Conservation (phyloP, 768 basidiomycete species). For the Leccinum longicurvipes region DNA sequence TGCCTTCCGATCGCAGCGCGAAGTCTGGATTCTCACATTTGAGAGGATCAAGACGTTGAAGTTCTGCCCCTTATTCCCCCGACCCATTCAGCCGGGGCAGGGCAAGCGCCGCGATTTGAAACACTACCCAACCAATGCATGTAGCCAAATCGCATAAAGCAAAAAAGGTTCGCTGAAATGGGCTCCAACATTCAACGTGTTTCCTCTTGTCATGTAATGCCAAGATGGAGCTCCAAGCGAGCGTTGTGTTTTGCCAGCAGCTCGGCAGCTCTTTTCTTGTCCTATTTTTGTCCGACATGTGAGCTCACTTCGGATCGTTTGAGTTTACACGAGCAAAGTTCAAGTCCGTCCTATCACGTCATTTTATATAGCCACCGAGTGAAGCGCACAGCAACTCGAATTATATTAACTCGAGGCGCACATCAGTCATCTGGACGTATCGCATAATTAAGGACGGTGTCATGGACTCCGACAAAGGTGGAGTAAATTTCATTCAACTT, state of each 20-base stretch:
- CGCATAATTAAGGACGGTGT: conserved; percentile 16
- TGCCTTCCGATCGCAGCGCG: conserved; percentile 1
- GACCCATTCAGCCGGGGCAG: not conserved
- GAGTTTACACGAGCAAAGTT: conserved; percentile 19
- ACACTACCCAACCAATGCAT: not conserved
- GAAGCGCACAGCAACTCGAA: conserved; percentile 13
- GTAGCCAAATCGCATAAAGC: not conserved
- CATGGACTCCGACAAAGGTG: conserved; percentile 14
- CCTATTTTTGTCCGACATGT: not conserved
- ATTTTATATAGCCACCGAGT: conserved; percentile 20
- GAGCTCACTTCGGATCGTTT: conserved; percentile 15
- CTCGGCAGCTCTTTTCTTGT: conserved; percentile 12
- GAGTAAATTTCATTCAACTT: not conserved
- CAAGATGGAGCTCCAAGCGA: conserved; percentile 14
- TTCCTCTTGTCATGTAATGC: not conserved
- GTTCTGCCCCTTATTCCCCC: not conserved
- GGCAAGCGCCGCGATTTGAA: not conserved
- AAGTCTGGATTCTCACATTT: conserved; percentile 5
- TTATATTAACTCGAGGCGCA: conserved; percentile 6
- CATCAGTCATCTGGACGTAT: conserved; percentile 17
- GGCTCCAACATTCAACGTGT: conserved; percentile 12
- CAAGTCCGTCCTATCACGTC: conserved; percentile 28
- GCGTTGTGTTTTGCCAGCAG: not conserved
- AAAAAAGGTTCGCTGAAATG: conserved; percentile 3
- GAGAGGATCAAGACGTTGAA: conserved; percentile 6